phyloP scores from a whole-genome alignment of 169 alveolate species.

The Cryptosporidium sp. region DNA sequence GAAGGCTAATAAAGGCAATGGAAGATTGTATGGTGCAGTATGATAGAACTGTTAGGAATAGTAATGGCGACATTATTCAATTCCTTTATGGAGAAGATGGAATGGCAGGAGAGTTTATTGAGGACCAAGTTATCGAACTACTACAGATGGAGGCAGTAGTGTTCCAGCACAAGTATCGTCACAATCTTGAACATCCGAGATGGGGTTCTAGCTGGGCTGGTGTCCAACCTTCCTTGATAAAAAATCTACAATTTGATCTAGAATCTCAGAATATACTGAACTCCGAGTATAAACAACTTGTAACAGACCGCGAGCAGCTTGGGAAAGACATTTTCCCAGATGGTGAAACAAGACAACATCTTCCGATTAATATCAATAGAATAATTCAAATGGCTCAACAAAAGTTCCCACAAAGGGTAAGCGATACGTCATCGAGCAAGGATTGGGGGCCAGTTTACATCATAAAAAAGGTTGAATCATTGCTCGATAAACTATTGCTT shows the following conservation, averaged over 20 bases:
- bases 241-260: slow-evolving; percentile 75
- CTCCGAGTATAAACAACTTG: slow-evolving; percentile 83
- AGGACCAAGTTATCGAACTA: slow-evolving; percentile 95
- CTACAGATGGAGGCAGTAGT: slow-evolving; percentile 88
- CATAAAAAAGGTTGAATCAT: slow-evolving; percentile 57
- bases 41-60: slow-evolving; percentile 98
- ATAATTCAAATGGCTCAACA: slow-evolving; percentile 90
- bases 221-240: slow-evolving; percentile 42
- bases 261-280: slow-evolving; percentile 78
- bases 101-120: slow-evolving; percentile 99
- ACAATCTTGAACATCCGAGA: slow-evolving; percentile 68
- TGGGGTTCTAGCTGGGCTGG: slow-evolving; percentile 75
- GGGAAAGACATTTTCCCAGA: slow-evolving; percentile 91
- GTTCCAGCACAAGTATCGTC: slow-evolving; percentile 72
- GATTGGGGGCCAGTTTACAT: slow-evolving; percentile 79
- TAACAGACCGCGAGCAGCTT: slow-evolving; percentile 82
- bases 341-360: slow-evolving; percentile 96
- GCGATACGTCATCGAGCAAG: slow-evolving; percentile 46
- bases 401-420: slow-evolving; percentile 68
- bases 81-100: slow-evolving; percentile 99
- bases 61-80: slow-evolving; percentile 96
- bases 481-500: slow-evolving; percentile 55
- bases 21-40: slow-evolving; percentile 99
- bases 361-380: slow-evolving; percentile 95
- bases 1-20: slow-evolving; percentile 99